A percentile compares a stretch with the other conserved stretches of the same genome.
Evolutionary conservation across 768 basidiomycete genomes (phyloP).

Genomic region (Calocera viscosa): DNA sequence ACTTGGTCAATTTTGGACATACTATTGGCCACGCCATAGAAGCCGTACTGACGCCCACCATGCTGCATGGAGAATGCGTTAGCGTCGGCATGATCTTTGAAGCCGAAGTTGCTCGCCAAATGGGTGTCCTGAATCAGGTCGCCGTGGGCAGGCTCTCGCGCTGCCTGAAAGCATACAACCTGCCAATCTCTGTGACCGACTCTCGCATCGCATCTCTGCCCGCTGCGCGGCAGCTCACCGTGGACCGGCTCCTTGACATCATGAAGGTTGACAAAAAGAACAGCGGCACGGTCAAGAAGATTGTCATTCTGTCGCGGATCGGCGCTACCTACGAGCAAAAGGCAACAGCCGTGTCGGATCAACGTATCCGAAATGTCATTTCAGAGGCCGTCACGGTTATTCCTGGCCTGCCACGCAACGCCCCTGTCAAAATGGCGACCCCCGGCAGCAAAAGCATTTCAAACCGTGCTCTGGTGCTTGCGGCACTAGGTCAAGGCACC

Average conservation of each 20-base stretch:
- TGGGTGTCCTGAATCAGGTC: slow-evolving; percentile 82
- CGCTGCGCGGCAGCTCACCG: slow-evolving; percentile 55
- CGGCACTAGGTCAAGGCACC: slow-evolving; percentile 78
- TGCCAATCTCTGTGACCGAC: slow-evolving; percentile 72
- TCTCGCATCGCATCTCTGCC: slow-evolving; percentile 63
- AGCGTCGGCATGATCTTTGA: slow-evolving; percentile 94
- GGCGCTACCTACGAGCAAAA: slow-evolving; percentile 86
- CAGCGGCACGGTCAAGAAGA: slow-evolving; percentile 79
- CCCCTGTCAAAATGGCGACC: slow-evolving; percentile 68
- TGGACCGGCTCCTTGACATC: slow-evolving; percentile 75
- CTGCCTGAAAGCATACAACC: slow-evolving; percentile 79
- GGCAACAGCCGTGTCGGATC: slow-evolving; percentile 74
- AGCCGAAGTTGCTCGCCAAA: slow-evolving; percentile 78
- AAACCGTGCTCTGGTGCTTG: slow-evolving; percentile 84
- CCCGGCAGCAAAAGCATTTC: slow-evolving; percentile 96
- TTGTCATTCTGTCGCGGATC: slow-evolving; percentile 82
- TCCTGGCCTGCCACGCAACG: slow-evolving; percentile 47
- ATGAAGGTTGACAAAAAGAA: slow-evolving; percentile 99
- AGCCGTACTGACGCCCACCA: slow-evolving; percentile 81
- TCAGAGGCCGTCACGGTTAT: slow-evolving; percentile 68
- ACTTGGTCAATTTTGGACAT: slow-evolving; percentile 98
- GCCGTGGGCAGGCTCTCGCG: slow-evolving; percentile 81
- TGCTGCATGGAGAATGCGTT: slow-evolving; percentile 95
- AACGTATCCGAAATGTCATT: slow-evolving; percentile 67
- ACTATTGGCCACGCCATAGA: slow-evolving; percentile 98